These are phyloP conservation scores for Fusarium verticillioides DNA, from an alignment of 2,329 filamentous ascomycete genomes.

Conservation along the genomic window DNA sequence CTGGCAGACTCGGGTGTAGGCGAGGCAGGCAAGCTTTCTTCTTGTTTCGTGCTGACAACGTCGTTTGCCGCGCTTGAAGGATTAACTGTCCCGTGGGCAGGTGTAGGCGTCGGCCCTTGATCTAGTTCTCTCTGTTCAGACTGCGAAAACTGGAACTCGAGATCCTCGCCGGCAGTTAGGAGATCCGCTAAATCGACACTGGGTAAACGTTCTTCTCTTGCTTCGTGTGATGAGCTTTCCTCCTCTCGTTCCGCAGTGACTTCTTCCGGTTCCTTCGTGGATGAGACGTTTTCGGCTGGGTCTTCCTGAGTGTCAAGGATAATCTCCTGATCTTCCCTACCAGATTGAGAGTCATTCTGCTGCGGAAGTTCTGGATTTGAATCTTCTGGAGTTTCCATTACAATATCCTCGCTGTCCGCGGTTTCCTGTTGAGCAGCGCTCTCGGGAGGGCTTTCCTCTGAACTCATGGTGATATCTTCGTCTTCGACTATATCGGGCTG, in stretches of 20 bases:
- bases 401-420: background rate
- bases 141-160: conserved; percentile 4
- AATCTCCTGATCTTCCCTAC: background rate
- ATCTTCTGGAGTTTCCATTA: background rate
- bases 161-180: background rate
- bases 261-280: background rate
- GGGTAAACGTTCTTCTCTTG: background rate
- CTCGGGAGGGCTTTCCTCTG: background rate
- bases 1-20: background rate
- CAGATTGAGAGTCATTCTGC: background rate
- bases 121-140: background rate
- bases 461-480: background rate
- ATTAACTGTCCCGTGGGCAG: background rate
- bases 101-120: background rate
- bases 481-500: background rate
- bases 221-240: background rate
- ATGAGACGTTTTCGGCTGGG: background rate
- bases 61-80: background rate
- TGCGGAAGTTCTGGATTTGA: no score
- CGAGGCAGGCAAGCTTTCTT: background rate
- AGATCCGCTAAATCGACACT: background rate
- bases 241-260: background rate
- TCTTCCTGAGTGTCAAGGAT: background rate
- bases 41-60: background rate
- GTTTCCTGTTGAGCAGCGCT: background rate